These are phyloP conservation scores for Lentinula aciculospora DNA, from an alignment of 768 basidiomycete genomes.

Conservation along the genomic window DNA sequence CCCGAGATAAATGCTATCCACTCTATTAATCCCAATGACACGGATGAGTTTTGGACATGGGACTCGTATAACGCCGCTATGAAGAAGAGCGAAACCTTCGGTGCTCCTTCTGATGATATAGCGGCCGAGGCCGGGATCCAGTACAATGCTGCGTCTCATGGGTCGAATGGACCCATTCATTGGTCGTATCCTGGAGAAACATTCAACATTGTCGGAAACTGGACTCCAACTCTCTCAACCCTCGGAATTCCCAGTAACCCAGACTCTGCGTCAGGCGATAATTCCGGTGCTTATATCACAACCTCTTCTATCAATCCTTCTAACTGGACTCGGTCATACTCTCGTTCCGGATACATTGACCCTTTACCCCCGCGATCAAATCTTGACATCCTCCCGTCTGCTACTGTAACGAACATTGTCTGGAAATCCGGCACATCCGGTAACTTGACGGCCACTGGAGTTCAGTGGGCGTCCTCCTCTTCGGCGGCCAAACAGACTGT, in stretches of 20 bases:
- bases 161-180: conserved; percentile 37
- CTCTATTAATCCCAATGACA: conserved; percentile 26
- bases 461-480: conserved; percentile 37
- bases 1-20: conserved; percentile 40
- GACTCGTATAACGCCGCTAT: conserved; percentile 32
- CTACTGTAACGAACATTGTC: conserved; percentile 52
- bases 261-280: conserved; percentile 32
- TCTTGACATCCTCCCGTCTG: conserved; percentile 54
- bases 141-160: conserved; percentile 36
- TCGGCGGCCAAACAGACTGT: conserved; percentile 28
- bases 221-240: conserved; percentile 32
- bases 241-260: conserved; percentile 27
- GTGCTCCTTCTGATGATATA: conserved; percentile 33
- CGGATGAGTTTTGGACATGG: conserved; percentile 35
- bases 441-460: conserved; percentile 40
- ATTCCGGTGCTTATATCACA: conserved; percentile 22
- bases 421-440: conserved; percentile 28
- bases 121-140: conserved; percentile 32
- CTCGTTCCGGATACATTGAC: conserved; percentile 54
- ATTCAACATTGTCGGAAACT: conserved; percentile 33
- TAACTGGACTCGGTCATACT: conserved; percentile 57
- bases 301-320: conserved; percentile 3
- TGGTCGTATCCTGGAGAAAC: conserved; percentile 20
- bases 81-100: conserved; percentile 48
- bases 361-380: conserved; percentile 56